phyloP scores from a whole-genome alignment of 2,329 filamentous ascomycete species.

The Monosporascus sp. region DNA sequence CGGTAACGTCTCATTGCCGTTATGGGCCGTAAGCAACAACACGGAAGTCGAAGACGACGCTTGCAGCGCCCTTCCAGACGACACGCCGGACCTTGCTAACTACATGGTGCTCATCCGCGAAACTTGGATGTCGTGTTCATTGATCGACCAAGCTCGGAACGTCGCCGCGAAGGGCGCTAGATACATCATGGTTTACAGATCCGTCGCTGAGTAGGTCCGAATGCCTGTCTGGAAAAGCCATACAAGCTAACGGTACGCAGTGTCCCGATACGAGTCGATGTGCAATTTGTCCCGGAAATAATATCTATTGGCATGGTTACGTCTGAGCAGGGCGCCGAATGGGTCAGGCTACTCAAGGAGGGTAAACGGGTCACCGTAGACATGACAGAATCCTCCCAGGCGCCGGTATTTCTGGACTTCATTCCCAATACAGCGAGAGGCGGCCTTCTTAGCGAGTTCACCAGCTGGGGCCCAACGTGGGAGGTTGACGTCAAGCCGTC shows the following conservation, averaged over 20 bases:
- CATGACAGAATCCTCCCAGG: conserved; percentile 8
- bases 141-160: conserved; percentile 31
- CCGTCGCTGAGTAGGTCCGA: conserved; percentile 10
- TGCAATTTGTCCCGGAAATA: conserved; percentile 2
- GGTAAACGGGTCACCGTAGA: conserved; percentile 17
- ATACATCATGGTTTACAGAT: conserved; percentile 35
- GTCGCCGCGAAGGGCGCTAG: conserved; percentile 35
- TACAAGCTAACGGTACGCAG: too few species aligned
- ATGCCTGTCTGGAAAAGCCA: conserved; percentile 2
- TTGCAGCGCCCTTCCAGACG: conserved; percentile 31
- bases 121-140: conserved; percentile 22
- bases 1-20: conserved; percentile 9
- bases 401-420: conserved; percentile 5
- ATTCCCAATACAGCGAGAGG: conserved; percentile 19
- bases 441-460: conserved; percentile 32
- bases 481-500: conserved; percentile 44
- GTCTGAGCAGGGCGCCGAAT: conserved; percentile 15
- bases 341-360: conserved; percentile 15
- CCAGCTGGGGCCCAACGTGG: conserved; percentile 41
- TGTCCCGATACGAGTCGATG: not conserved
- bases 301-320: conserved; percentile 11
- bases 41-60: conserved; percentile 24
- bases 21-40: conserved; percentile 26
- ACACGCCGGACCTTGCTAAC: conserved; percentile 33
- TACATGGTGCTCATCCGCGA: conserved; percentile 35